phyloP scores from a whole-genome alignment of 2,329 filamentous ascomycete genomes.

The Penicillium sp. region DNA sequence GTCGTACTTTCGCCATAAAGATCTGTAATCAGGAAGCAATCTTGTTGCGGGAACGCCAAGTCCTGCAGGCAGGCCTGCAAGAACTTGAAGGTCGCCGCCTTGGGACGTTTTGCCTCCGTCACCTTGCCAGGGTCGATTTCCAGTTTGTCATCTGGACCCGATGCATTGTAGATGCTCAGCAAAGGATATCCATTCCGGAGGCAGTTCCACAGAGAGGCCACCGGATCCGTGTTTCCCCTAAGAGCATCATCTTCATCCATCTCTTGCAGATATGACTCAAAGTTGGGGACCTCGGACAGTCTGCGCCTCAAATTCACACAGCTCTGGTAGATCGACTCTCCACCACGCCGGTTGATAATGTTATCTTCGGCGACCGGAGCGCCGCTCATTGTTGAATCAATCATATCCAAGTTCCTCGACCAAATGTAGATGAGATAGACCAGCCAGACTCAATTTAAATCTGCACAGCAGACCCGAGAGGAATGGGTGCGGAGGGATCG shows the following conservation, averaged over 20 bases:
- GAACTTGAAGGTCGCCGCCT: slow-evolving; percentile 89
- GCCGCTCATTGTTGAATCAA: slow-evolving; percentile 36
- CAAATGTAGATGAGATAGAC: slow-evolving; percentile 19
- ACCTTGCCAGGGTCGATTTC: slow-evolving; percentile 65
- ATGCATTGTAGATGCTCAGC: slow-evolving; percentile 83
- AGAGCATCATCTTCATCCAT: slow-evolving; percentile 70
- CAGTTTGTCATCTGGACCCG: slow-evolving; percentile 70
- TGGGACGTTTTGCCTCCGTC: slow-evolving; percentile 74
- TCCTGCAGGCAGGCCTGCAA: slow-evolving; percentile 85
- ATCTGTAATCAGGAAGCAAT: slow-evolving; percentile 91
- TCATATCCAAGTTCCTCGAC: slow-evolving; percentile 35
- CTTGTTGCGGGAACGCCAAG: slow-evolving; percentile 73
- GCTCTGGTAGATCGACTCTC: slow-evolving; percentile 95
- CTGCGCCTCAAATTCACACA: slow-evolving; percentile 83
- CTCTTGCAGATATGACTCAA: slow-evolving; percentile 72
- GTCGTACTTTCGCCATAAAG: slow-evolving; percentile 93
- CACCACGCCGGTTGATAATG: slow-evolving; percentile 96
- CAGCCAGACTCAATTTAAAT: slow-evolving; percentile 30
- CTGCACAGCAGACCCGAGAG: slow-evolving; percentile 34
- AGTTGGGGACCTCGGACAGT: slow-evolving; percentile 79
- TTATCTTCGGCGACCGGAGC: slow-evolving; percentile 72
- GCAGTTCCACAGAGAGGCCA: slow-evolving; percentile 87
- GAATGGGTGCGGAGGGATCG: slow-evolving; percentile 19
- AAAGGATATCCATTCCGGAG: slow-evolving; percentile 82
- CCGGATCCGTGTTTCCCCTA: slow-evolving; percentile 69